phyloP scores from a whole-genome alignment of 2,329 filamentous ascomycete genomes.

The Diplodia sapinea region DNA sequence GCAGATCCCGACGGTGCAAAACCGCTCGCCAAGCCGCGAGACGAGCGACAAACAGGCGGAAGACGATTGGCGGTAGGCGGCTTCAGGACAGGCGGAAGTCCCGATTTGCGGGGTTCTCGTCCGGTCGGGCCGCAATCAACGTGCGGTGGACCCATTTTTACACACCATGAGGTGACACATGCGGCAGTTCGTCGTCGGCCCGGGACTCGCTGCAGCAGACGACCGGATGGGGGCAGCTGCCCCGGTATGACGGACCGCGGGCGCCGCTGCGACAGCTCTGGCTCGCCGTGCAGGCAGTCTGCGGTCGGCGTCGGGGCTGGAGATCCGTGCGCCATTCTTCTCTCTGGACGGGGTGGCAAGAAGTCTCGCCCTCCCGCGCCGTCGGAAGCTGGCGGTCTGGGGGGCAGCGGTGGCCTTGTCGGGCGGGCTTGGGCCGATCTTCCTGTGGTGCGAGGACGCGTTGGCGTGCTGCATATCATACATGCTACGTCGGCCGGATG shows the following conservation, averaged over 20 bases:
- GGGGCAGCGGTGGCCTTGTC: neutral
- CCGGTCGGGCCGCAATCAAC: constrained; percentile 24
- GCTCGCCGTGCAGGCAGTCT: no score
- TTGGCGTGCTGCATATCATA: neutral
- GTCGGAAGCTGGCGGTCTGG: neutral
- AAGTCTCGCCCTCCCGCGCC: neutral
- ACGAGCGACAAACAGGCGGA: neutral
- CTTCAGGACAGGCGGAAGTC: neutral
- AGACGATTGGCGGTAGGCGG: constrained; percentile 15
- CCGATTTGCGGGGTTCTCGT: constrained; percentile 16
- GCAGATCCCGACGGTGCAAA: constrained; percentile 1
- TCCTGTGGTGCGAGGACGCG: neutral
- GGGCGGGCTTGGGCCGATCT: neutral
- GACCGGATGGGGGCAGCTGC: neutral
- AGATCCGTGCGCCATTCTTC: constrained; percentile 2
- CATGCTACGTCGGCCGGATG: neutral
- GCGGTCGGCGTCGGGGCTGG: constrained; percentile 2
- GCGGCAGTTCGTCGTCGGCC: neutral
- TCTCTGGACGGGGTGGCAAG: neutral
- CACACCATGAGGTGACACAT: constrained; percentile 12
- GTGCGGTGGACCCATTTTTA: constrained; percentile 6
- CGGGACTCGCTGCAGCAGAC: neutral
- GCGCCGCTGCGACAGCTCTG: neutral
- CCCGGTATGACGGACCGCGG: neutral
- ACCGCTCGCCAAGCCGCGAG: neutral